Conservation (phyloP, 1,139 yeast genomes). For the Yamadazyma blattariae region DNA sequence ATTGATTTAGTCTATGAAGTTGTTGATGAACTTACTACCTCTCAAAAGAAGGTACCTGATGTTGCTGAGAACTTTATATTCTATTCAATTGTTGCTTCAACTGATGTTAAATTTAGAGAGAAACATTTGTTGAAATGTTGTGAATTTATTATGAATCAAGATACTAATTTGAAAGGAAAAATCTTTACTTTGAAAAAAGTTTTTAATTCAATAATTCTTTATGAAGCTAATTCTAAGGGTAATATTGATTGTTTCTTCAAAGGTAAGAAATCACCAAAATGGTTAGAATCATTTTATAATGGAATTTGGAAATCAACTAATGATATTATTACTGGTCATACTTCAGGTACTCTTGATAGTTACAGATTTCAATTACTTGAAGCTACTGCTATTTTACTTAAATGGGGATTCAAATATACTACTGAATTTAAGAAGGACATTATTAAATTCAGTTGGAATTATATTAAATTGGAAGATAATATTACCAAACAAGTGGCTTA, state of each 20-base stretch:
- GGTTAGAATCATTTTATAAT: slow-evolving; percentile 63
- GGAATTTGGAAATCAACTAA: slow-evolving; percentile 72
- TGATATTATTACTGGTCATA: slow-evolving; percentile 52
- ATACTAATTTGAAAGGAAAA: slow-evolving; percentile 49
- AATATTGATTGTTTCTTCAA: slow-evolving; percentile 49
- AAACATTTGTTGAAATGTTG: slow-evolving; percentile 52
- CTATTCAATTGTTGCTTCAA: slow-evolving; percentile 50
- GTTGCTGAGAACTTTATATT: slow-evolving; percentile 59
- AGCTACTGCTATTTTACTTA: slow-evolving; percentile 72
- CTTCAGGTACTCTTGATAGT: slow-evolving; percentile 70
- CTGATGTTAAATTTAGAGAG: slow-evolving; percentile 46
- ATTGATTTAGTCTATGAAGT: slow-evolving; percentile 42
- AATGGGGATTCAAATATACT: slow-evolving; percentile 61
- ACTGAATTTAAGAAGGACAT: slow-evolving; percentile 77
- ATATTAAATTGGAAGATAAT: slow-evolving; percentile 83
- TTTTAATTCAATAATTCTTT: slow-evolving; percentile 63
- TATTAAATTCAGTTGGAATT: slow-evolving; percentile 93
- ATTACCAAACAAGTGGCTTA: slow-evolving; percentile 92
- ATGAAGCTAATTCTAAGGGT: slow-evolving; percentile 54
- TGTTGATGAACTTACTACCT: slow-evolving; percentile 46
- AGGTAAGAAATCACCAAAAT: slow-evolving; percentile 36
- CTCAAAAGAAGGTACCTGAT: slow-evolving; percentile 46
- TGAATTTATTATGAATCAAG: slow-evolving; percentile 42
- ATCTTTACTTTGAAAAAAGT: slow-evolving; percentile 62
- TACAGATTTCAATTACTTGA: slow-evolving; percentile 79